Percentiles rank a stretch among this genome's conserved stretches.
Conservation (phyloP, 1,284 basidiomycete species). For the Naganishia cerealis region DNA sequence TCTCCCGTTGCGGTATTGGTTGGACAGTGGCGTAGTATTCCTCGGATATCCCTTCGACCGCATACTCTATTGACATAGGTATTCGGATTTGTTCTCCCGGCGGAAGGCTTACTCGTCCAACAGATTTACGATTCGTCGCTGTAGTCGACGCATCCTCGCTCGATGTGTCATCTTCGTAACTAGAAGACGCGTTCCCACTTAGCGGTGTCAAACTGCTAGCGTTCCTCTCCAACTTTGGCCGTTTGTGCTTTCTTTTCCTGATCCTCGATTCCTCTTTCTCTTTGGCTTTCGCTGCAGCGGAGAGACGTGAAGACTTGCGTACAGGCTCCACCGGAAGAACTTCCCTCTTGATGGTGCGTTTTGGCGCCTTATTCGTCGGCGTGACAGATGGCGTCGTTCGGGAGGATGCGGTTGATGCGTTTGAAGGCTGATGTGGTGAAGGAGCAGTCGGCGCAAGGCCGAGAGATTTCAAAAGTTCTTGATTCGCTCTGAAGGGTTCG, state of each 20-base stretch:
- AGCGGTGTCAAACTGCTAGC: constrained; percentile 5
- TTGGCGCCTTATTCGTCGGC: neutral
- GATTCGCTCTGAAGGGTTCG: constrained; percentile 36
- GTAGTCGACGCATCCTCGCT: neutral
- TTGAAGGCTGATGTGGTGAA: constrained; percentile 16
- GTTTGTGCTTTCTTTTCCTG: constrained; percentile 4
- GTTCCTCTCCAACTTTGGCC: neutral
- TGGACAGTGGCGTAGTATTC: constrained; percentile 16
- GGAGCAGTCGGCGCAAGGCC: constrained; percentile 37
- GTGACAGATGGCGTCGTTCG: constrained; percentile 7
- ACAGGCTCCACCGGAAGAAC: constrained; percentile 11
- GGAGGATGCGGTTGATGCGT: constrained; percentile 28
- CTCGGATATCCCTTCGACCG: constrained; percentile 25
- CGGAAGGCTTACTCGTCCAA: constrained; percentile 28
- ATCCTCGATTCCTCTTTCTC: neutral
- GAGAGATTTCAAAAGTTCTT: constrained; percentile 40
- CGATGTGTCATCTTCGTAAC: constrained; percentile 14
- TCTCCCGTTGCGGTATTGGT: constrained; percentile 41
- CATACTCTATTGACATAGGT: constrained; percentile 16
- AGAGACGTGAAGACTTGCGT: constrained; percentile 9
- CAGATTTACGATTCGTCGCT: neutral
- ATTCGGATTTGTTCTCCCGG: constrained; percentile 29
- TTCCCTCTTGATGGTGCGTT: neutral
- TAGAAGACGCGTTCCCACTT: constrained; percentile 27
- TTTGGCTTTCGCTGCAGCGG: neutral